phyloP scores from a whole-genome alignment of 208 protist genomes.

The Leishmania mexicana region DNA sequence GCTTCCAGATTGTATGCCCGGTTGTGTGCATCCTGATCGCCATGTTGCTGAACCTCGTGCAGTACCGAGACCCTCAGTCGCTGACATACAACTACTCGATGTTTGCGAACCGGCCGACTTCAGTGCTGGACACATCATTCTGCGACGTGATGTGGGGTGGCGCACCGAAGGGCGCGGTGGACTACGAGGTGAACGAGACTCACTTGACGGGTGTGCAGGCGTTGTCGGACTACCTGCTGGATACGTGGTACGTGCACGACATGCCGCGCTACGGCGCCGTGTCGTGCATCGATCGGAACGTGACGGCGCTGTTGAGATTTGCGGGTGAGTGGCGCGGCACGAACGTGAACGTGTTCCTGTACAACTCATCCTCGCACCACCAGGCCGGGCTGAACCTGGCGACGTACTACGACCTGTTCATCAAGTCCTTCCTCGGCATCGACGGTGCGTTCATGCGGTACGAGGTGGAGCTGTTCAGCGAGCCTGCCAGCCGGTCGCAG shows the following conservation, averaged over 20 bases:
- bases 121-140: constrained; percentile 33
- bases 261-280: constrained; percentile 13
- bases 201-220: neutral
- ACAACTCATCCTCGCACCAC: constrained; percentile 29
- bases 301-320: neutral
- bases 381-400: constrained; percentile 42
- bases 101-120: constrained; percentile 27
- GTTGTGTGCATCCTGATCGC: constrained; percentile 67
- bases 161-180: neutral
- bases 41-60: constrained; percentile 57
- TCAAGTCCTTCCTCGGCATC: constrained; percentile 37
- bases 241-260: constrained; percentile 36
- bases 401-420: constrained; percentile 93
- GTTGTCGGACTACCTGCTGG: constrained; percentile 56
- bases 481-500: constrained; percentile 2
- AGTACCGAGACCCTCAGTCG: constrained; percentile 27
- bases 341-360: constrained; percentile 11
- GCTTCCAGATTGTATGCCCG: constrained; percentile 78
- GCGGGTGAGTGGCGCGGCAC: neutral
- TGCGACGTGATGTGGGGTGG: constrained; percentile 25
- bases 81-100: constrained; percentile 33
- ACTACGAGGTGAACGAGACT: constrained; percentile 13
- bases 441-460: constrained; percentile 9
- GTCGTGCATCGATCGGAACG: constrained; percentile 19
- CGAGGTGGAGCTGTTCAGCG: constrained; percentile 10